Conservation (phyloP, 768 basidiomycete species). For the Pleurotus pulmonarius region DNA sequence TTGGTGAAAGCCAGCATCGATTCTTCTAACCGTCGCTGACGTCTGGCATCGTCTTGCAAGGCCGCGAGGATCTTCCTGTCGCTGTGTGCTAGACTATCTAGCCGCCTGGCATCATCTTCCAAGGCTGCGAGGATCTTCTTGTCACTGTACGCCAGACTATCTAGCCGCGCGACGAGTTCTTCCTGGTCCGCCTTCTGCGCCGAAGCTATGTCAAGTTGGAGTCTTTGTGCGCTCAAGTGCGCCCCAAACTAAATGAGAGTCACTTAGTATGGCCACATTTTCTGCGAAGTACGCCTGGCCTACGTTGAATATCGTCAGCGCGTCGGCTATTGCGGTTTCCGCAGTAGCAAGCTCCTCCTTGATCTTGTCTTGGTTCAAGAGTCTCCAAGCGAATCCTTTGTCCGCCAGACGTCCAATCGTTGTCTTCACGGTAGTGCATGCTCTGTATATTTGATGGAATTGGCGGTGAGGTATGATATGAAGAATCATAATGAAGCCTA, state of each 20-base stretch:
- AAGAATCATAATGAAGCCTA: neutral
- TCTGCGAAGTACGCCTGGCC: neutral
- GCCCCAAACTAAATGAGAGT: slow-evolving; percentile 10
- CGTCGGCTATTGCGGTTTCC: slow-evolving; percentile 13
- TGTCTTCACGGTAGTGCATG: slow-evolving; percentile 11
- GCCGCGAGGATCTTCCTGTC: slow-evolving; percentile 15
- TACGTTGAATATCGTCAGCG: slow-evolving; percentile 13
- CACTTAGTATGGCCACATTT: too few relatives aligned
- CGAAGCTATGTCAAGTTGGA: slow-evolving; percentile 16
- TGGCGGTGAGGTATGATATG: neutral
- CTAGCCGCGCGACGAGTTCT: slow-evolving; percentile 11
- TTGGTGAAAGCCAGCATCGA: slow-evolving; percentile 15
- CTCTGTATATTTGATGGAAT: slow-evolving; percentile 2
- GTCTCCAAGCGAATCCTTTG: slow-evolving; percentile 16
- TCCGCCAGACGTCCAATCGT: slow-evolving; percentile 10
- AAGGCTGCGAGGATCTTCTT: slow-evolving; percentile 15
- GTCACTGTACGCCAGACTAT: slow-evolving; percentile 13
- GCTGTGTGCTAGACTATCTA: slow-evolving; percentile 12
- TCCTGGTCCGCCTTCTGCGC: slow-evolving; percentile 12
- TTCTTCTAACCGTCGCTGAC: slow-evolving; percentile 14
- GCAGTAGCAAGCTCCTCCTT: slow-evolving; percentile 10
- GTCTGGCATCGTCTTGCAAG: slow-evolving; percentile 12
- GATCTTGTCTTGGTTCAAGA: slow-evolving; percentile 14
- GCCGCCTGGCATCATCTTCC: slow-evolving; percentile 11
- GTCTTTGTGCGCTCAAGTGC: slow-evolving; percentile 7